Base-by-base conservation (phyloP, 345 rosid genomes). In the Anastatica hierochuntica region DNA sequence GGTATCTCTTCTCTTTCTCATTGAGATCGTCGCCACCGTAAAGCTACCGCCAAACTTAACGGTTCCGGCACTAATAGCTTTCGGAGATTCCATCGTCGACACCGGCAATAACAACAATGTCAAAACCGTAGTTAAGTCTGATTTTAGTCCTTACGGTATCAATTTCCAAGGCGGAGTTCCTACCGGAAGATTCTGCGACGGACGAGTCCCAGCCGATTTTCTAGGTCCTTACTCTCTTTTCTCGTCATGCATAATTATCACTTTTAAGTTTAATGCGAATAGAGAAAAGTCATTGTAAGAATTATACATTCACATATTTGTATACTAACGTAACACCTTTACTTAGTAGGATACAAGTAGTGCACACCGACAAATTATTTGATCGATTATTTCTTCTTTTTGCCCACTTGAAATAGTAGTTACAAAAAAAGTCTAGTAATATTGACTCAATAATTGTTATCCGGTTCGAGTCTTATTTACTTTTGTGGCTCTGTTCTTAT, bases 31-130 rank as follows among this genome's bases (percentile, higher is more conserved):
- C n/a, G 8, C 48, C 15, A 43, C 63, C 24, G 31, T 69, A 31
- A 62, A 62, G 50, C 72, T 56, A 7, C 78, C 55, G 10, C 64
- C 62, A 37, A 60, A 63, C 8, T 53, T 49, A 36, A 10, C 5
- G 16, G 29, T 71, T 48, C 78, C 73, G 18, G 79, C 88, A 8
- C 0, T 52, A 11, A 24, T 81, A 5, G 74, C 59, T 63, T 78
- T 78, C 14, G 82, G 88, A 13, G 82, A 82, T 50, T 82, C 84
- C 6, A 59, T 77, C 6, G 72, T 73, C 5, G 88, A 82, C 58
- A 62, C 88, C 0, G 88, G 84, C 17, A 82, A 72, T 63, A 82
- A 82, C 59, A 82, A 82, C 63, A 0, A 58, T 23, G 20, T 78
- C 19, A 30, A 49, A 6, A 79, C 84, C 1, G 2, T 68, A 0